Conservation (phyloP, 2,329 filamentous ascomycete species). For the Chrysoporthe puriensis region DNA sequence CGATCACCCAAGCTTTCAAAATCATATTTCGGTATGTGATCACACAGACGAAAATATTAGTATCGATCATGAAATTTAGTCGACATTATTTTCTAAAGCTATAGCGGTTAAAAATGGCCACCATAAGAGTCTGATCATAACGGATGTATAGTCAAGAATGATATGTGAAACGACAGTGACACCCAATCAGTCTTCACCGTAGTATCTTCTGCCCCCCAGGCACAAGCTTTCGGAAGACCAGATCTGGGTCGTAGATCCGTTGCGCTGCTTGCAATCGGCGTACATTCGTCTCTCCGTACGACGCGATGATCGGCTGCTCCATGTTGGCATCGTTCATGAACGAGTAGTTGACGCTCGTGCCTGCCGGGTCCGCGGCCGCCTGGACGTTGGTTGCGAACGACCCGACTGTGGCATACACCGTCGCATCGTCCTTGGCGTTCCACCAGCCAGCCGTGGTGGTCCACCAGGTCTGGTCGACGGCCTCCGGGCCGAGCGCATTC, state of each 20-base stretch:
- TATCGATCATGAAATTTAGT: background rate
- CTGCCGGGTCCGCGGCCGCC: constrained; percentile 28
- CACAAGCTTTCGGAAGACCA: background rate
- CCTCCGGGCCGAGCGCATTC: constrained; percentile 37
- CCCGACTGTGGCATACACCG: constrained; percentile 30
- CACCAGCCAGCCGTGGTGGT: constrained; percentile 36
- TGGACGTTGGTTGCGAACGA: constrained; percentile 31
- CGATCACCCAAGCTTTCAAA: background rate
- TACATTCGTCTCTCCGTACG: constrained; percentile 33
- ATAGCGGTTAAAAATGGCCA: background rate
- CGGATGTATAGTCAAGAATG: background rate
- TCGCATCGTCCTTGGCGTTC: constrained; percentile 32
- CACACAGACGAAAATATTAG: background rate
- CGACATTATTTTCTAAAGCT: background rate
- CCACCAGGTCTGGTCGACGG: constrained; percentile 37
- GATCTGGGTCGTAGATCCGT: background rate
- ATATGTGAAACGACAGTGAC: background rate
- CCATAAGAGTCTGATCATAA: background rate
- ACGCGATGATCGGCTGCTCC: constrained; percentile 33
- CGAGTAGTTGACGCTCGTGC: constrained; percentile 32
- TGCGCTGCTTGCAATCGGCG: background rate
- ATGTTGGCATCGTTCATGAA: constrained; percentile 36
- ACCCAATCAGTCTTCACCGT: background rate
- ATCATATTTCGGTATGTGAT: background rate
- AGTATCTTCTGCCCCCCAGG: background rate